Percentiles rank a stretch among this genome's conserved stretches.
Evolutionary conservation across 495 filamentous ascomycete species (phyloP).

Genomic region (Parathielavia appendiculata): DNA sequence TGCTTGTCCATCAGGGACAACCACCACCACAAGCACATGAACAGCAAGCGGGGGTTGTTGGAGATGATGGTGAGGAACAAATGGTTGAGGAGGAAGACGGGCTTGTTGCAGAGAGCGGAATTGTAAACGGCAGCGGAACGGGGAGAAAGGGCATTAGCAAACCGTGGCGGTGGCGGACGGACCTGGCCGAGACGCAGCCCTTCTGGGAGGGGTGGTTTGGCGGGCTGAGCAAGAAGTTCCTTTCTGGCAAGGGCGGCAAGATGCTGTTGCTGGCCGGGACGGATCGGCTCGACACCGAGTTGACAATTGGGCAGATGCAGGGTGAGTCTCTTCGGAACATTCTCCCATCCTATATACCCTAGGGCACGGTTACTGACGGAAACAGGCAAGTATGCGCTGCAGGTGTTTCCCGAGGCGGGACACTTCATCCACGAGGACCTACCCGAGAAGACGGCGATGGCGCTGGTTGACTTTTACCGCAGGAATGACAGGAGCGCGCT

Average conservation of each 20-base stretch:
- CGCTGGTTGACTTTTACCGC: constrained; percentile 83
- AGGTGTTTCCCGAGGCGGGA: constrained; percentile 90
- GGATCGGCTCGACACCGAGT: constrained; percentile 86
- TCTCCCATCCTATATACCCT: background rate
- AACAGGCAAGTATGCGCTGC: constrained; percentile 86
- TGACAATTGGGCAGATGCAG: constrained; percentile 98
- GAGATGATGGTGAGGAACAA: background rate
- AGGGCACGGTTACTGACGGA: constrained; percentile 1
- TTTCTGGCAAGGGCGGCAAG: constrained; percentile 79
- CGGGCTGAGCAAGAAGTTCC: constrained; percentile 82
- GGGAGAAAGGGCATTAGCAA: background rate
- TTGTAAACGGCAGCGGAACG: background rate
- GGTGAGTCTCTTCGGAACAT: constrained; percentile 52
- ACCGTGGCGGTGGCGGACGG: constrained; percentile 79
- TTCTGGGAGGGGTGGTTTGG: constrained; percentile 96
- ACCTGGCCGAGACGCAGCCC: constrained; percentile 75
- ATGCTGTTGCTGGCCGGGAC: constrained; percentile 87
- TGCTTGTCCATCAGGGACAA: constrained; percentile 50
- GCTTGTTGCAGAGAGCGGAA: background rate
- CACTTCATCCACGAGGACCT: constrained; percentile 97
- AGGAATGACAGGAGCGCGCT: constrained; percentile 80
- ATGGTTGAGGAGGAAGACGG: background rate
- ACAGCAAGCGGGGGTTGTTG: constrained; percentile 16
- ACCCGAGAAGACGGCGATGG: constrained; percentile 77
- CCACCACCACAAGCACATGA: constrained; percentile 18